Percentiles rank a stretch among this genome's conserved stretches.
Conservation (phyloP, 1,139 yeast species). For the Blastobotrys petasosporus region DNA sequence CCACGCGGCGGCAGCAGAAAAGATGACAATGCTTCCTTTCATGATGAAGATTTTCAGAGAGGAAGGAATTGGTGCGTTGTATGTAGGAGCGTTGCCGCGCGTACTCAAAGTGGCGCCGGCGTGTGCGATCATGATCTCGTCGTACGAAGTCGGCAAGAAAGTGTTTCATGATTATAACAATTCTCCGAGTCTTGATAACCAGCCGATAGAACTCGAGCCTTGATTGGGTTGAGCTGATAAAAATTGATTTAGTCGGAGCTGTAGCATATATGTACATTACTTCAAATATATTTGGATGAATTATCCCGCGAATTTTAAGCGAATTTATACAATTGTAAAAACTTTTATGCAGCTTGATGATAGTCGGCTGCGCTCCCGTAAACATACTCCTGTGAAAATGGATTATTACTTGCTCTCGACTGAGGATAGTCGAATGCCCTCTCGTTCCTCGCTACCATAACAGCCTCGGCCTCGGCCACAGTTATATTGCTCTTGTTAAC, state of each 20-base stretch:
- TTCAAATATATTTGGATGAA: neutral
- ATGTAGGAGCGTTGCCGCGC: slow-evolving; percentile 81
- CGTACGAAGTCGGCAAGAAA: slow-evolving; percentile 83
- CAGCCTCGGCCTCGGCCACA: too few relatives aligned
- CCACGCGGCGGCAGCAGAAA: slow-evolving; percentile 30
- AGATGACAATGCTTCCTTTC: slow-evolving; percentile 54
- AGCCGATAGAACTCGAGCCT: neutral
- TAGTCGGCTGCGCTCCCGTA: too few relatives aligned
- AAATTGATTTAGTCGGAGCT: neutral
- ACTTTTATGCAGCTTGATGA: neutral
- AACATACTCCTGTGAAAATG: too few relatives aligned
- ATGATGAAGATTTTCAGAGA: slow-evolving; percentile 53
- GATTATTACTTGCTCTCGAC: too few relatives aligned
- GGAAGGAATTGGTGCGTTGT: slow-evolving; percentile 76
- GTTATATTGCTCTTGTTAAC: too few relatives aligned
- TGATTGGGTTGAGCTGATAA: neutral
- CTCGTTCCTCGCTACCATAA: too few relatives aligned
- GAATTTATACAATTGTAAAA: neutral
- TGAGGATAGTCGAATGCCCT: too few relatives aligned
- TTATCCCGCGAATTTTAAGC: too few relatives aligned
- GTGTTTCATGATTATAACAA: slow-evolving; percentile 35
- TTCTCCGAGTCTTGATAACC: neutral
- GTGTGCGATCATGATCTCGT: slow-evolving; percentile 97
- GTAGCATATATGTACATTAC: neutral
- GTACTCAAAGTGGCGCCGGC: slow-evolving; percentile 91